Percentiles rank a stretch among this genome's conserved stretches.
Evolutionary conservation across 768 basidiomycete species (phyloP).

Genomic region (Melanogaster broomeanus): DNA sequence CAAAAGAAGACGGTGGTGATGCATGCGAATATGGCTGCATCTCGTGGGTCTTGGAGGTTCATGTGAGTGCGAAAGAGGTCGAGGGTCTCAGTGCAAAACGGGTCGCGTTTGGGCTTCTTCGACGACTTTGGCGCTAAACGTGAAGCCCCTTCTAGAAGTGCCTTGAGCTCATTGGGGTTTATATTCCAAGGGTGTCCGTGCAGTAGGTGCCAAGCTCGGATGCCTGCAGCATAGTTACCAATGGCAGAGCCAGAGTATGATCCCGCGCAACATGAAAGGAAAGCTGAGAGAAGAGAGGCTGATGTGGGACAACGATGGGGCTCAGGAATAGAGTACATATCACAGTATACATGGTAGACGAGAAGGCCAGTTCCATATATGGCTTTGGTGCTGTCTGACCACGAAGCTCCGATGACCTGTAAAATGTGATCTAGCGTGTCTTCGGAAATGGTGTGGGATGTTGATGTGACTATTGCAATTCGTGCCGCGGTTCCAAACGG

Average conservation of each 20-base stretch:
- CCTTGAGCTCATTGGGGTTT: slow-evolving; percentile 25
- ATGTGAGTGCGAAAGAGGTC: not conserved
- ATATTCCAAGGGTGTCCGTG: slow-evolving; percentile 39
- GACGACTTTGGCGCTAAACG: slow-evolving; percentile 11
- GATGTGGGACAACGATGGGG: slow-evolving; percentile 29
- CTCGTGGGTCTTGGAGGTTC: not conserved
- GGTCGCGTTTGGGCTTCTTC: slow-evolving; percentile 27
- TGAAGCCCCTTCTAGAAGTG: slow-evolving; percentile 19
- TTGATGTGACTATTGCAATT: not conserved
- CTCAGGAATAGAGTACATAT: slow-evolving; percentile 30
- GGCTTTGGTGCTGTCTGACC: slow-evolving; percentile 31
- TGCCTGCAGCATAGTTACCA: slow-evolving; percentile 11
- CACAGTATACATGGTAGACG: slow-evolving; percentile 42
- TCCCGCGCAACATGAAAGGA: slow-evolving; percentile 33
- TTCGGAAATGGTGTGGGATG: slow-evolving; percentile 5
- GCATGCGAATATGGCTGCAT: slow-evolving; percentile 20
- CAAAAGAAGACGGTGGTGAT: slow-evolving; percentile 38
- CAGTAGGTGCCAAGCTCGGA: slow-evolving; percentile 49
- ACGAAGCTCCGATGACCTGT: slow-evolving; percentile 22
- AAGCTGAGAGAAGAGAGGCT: slow-evolving; percentile 26
- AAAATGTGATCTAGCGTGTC: slow-evolving; percentile 19
- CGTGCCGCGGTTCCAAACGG: not conserved
- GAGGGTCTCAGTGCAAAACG: slow-evolving; percentile 16
- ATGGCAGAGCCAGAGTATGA: slow-evolving; percentile 35
- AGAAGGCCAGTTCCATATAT: slow-evolving; percentile 40